phyloP scores from a whole-genome alignment of 2,329 filamentous ascomycete species.

The Macroventuria anomochaeta region DNA sequence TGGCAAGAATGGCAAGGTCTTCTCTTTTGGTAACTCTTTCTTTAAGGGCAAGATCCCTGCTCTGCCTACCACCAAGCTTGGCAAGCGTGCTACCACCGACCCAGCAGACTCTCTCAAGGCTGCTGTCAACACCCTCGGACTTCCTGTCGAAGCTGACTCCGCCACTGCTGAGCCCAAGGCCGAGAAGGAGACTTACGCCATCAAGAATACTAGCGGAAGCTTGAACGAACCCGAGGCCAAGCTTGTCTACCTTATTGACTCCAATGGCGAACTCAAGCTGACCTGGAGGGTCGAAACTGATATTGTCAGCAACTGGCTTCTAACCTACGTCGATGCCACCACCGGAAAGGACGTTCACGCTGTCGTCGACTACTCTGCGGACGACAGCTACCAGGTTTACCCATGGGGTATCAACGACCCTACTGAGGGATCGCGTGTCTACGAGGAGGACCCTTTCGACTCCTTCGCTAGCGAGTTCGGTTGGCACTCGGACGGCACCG shows the following conservation, averaged over 20 bases:
- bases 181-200: conserved; percentile 49
- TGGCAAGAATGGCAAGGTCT: conserved; percentile 60
- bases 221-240: conserved; percentile 60
- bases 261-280: conserved; percentile 57
- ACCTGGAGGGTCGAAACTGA: conserved; percentile 66
- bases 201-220: conserved; percentile 53
- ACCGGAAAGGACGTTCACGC: conserved; percentile 55
- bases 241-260: conserved; percentile 59
- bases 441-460: conserved; percentile 60
- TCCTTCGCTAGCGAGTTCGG: conserved; percentile 57
- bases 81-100: conserved; percentile 45
- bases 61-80: conserved; percentile 21
- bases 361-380: conserved; percentile 62
- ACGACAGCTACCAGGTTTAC: conserved; percentile 62
- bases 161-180: conserved; percentile 36
- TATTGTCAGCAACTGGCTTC: conserved; percentile 61
- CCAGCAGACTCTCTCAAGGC: conserved; percentile 53
- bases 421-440: conserved; percentile 54
- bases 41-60: conserved; percentile 54
- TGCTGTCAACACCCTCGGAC: conserved; percentile 47
- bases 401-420: conserved; percentile 63
- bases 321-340: conserved; percentile 62
- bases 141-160: conserved; percentile 50
- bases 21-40: conserved; percentile 64
- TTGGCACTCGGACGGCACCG: conserved; percentile 59